Evolutionary conservation across 164 flowering plant species (phyloP), one percentile per base, ranked within the genome.

Genomic region (Stephania yunnanensis): DNA sequence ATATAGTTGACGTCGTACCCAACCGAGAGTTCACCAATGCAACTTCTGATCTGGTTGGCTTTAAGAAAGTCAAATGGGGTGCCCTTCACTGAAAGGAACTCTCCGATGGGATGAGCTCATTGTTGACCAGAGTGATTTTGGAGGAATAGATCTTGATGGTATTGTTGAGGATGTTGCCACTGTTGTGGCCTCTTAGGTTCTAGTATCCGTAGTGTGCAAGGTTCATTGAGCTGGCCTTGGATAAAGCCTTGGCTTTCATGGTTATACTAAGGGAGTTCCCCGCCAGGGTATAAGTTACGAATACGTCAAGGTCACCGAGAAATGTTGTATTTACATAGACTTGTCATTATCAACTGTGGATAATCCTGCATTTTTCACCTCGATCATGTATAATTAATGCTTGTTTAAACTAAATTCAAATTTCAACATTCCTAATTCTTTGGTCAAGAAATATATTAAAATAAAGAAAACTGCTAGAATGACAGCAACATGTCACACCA

Each of bases 101-200:
- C 46, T 3, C 98, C 98, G 0, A 93, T 94, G 98, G 98, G 73
- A 94, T 91, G 64, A 89, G 90, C 3, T 82, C 5, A 1, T 66
- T 36, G 68, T 92, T 91, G 1, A 89, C 87, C 0, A 89, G 91
- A 0, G 96, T 94, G 81, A 83, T 76, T 10, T 78, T 42, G 45
- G 92, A 87, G 0, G 77, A 94, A 3, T 82, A 86, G 31, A 93
- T 79, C 58, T 89, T 87, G 64, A 91, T 48, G 15, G 74, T 76
- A 46, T 89, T 64, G 0, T 87, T 82, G n/a, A 91, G 80, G 61
- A 91, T 84, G 76, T 82, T 68, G 25, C 93, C 92, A 64, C 86
- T 85, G 82, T 77, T 69, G 36, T 91, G 96, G 29, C 90, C 90
- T 0, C 86, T 92, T 1, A 91, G 87, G 80, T 91, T 91, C 93